These are phyloP conservation scores for Mariannaea sp. DNA, from an alignment of 2,329 filamentous ascomycete species.

Conservation along the genomic window DNA sequence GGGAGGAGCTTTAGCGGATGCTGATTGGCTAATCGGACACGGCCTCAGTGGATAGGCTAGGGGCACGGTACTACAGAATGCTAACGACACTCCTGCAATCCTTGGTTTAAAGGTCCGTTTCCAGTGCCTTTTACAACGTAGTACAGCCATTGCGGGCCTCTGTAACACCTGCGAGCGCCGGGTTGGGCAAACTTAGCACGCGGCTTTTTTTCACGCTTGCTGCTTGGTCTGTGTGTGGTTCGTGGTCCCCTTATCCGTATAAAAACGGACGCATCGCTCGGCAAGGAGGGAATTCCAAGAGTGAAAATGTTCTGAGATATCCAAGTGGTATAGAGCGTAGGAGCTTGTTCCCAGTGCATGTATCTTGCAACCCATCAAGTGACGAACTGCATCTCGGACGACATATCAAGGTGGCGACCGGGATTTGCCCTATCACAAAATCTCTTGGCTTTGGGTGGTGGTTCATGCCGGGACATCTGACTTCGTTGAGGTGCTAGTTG, in stretches of 20 bases:
- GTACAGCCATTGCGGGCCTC: background rate
- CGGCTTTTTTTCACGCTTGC: conserved; percentile 26
- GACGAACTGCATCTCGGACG: background rate
- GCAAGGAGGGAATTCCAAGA: too few species aligned
- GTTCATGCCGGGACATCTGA: background rate
- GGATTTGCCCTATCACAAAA: background rate
- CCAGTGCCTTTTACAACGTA: background rate
- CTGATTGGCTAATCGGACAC: conserved; percentile 30
- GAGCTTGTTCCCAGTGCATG: background rate
- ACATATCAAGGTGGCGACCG: background rate
- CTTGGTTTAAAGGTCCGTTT: background rate
- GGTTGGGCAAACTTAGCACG: conserved; percentile 2
- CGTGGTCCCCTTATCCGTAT: background rate
- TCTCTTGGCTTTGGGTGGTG: background rate
- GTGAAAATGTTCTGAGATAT: too few species aligned
- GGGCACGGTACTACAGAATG: conserved; percentile 21
- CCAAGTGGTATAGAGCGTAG: background rate
- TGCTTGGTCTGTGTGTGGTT: conserved; percentile 11
- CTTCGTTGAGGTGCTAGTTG: too few species aligned
- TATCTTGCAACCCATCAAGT: background rate
- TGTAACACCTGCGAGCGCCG: background rate
- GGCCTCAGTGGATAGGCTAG: conserved; percentile 28
- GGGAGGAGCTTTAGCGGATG: conserved; percentile 31
- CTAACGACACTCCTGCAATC: conserved; percentile 25
- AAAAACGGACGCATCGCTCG: too few species aligned